phyloP scores from a whole-genome alignment of 73 alveolate genomes.

The Paramecium octaurelia region DNA sequence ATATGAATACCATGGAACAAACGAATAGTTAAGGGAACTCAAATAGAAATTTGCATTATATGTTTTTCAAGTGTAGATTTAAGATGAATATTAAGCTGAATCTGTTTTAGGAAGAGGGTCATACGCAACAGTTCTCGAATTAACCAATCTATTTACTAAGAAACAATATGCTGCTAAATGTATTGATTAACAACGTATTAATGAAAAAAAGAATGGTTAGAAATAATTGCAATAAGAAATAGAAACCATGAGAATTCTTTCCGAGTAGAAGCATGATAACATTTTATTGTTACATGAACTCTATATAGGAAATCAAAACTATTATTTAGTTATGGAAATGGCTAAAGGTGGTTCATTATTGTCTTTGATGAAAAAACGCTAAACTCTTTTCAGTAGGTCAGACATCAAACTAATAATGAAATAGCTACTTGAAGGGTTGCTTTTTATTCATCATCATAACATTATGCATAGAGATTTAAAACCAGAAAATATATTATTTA shows the following conservation, averaged over 20 bases:
- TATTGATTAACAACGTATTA: not conserved
- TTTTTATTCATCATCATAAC: slow-evolving; percentile 71
- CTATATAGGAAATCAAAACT: slow-evolving; percentile 8
- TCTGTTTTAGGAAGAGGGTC: slow-evolving; percentile 32
- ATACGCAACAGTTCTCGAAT: slow-evolving; percentile 14
- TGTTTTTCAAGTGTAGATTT: not conserved
- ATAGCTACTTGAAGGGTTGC: slow-evolving; percentile 76
- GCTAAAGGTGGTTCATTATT: not conserved
- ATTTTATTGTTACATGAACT: not conserved
- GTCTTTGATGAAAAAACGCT: not conserved
- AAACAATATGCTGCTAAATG: slow-evolving; percentile 1
- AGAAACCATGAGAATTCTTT: not conserved
- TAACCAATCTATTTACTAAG: not conserved
- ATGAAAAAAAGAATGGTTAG: not conserved
- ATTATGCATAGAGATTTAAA: slow-evolving; percentile 92
- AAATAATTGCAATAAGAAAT: not conserved
- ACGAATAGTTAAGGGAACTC: not conserved
- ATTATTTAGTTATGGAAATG: not conserved
- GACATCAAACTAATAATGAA: slow-evolving; percentile 54
- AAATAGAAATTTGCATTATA: not conserved
- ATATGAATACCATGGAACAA: not conserved
- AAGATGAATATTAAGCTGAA: slow-evolving; percentile 33
- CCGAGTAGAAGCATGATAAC: not conserved
- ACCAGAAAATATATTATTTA: slow-evolving; percentile 79
- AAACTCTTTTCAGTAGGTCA: not conserved